These are phyloP conservation scores for Inonotus obliquus DNA, from an alignment of 1,284 basidiomycete genomes.

Conservation along the genomic window DNA sequence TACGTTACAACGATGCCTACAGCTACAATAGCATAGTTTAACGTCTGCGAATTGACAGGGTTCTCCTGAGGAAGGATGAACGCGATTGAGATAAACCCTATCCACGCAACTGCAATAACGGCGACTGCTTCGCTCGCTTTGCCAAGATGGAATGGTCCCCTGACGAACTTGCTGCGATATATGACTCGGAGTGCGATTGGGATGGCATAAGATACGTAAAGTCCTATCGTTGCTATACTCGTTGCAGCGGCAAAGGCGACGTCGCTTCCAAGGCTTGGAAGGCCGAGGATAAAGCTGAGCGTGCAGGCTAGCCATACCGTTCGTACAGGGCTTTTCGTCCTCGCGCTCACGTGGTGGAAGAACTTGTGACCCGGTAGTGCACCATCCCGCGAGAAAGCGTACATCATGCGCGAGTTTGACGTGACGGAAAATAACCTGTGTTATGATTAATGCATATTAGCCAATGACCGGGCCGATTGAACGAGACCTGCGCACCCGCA, in stretches of 20 bases:
- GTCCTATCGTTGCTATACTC: slow-evolving; percentile 69
- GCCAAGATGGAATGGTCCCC: slow-evolving; percentile 71
- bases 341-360: slow-evolving; percentile 58
- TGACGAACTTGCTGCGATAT: slow-evolving; percentile 52
- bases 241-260: slow-evolving; percentile 76
- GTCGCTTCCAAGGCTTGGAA: slow-evolving; percentile 64
- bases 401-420: slow-evolving; percentile 78
- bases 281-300: slow-evolving; percentile 67
- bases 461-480: background rate
- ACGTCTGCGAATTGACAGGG: slow-evolving; percentile 61
- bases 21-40: slow-evolving; percentile 72
- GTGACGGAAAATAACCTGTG: slow-evolving; percentile 68
- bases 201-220: slow-evolving; percentile 72
- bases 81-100: slow-evolving; percentile 56
- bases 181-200: slow-evolving; percentile 64
- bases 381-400: slow-evolving; percentile 66
- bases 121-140: slow-evolving; percentile 55
- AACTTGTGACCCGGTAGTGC: slow-evolving; percentile 64
- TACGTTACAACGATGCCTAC: slow-evolving; percentile 65
- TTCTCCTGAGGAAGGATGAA: slow-evolving; percentile 66
- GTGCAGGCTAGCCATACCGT: slow-evolving; percentile 79
- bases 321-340: slow-evolving; percentile 58
- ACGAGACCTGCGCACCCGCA: slow-evolving; percentile 43
- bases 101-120: slow-evolving; percentile 50
- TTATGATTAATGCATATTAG: background rate